Evolutionary conservation across 164 flowering plant genomes (phyloP).

Genomic region (grape (Vitis vinifera)): ASM3070453v1 NC_081822.1:34916001-34916500

Average conservation of each 20-base stretch:
- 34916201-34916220: background rate
- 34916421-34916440: slow-evolving; percentile 70
- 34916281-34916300: background rate
- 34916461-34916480: slow-evolving; percentile 1
- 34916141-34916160: background rate
- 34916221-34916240: background rate
- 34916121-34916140: background rate
- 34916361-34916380: slow-evolving; percentile 98
- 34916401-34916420: slow-evolving; percentile 95
- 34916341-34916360: slow-evolving; percentile 93
- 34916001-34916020: slow-evolving; percentile 89
- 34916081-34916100: slow-evolving; percentile 86
- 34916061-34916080: slow-evolving; percentile 99
- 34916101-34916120: slow-evolving; percentile 49
- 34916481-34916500: background rate
- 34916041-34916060: slow-evolving; percentile 88
- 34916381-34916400: slow-evolving; percentile 98
- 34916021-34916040: slow-evolving; percentile 89
- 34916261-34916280: background rate
- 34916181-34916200: no score
- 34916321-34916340: slow-evolving; percentile 64
- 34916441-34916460: background rate
- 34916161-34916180: no score
- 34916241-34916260: background rate
- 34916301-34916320: background rate